Base-by-base conservation (phyloP, 257 asterid genomes). In the Solanum chilense region DNA sequence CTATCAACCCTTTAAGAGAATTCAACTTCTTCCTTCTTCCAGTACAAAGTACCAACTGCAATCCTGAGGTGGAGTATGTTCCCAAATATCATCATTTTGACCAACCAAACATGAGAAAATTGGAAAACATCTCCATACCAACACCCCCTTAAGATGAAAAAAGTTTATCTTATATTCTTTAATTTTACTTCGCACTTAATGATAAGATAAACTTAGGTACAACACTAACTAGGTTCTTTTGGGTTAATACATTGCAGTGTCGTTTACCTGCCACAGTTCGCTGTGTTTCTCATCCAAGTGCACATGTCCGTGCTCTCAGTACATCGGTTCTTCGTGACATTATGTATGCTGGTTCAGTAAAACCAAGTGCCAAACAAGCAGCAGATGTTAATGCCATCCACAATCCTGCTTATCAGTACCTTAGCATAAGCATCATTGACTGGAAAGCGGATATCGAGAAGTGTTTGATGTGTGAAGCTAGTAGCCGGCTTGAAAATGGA, bases 231-330 rank as follows among this genome's bases (percentile, higher is more conserved):
- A 83, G 87, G 29, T 77, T 83, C n/a, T n/a, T n/a, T n/a, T n/a
- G n/a, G n/a, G n/a, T n/a, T n/a, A n/a, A n/a, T 37, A 78, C 37
- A 70, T 12, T 91, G 90, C 96, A 97, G 98, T 97, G 99, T 89
- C 99, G 99, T 49, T 92, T 97, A 87, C 91, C 99, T 66, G 99
- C 99, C 35, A 97, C 98, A 5, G 97, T 95, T 80, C 97, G 98
- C 13, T 97, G 99, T 82, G 94, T 94, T 80, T 97, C 99, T 80
- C 99, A 97, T 88, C 96, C 95, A 6, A 97, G 99, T 52, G 99
- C 99, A 85, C 99, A 94, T 64, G 99, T 97, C 39, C 98, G 99
- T n/a, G 95, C 98, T 33, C 98, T 97, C 21, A 97, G 99, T 92
- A 95, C 90, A 60, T 97, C 99, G 12, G 98, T 97, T 82, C 99